phyloP scores from a whole-genome alignment of 192 early-diverging fungal genomes.

The Linderina pennispora region DNA sequence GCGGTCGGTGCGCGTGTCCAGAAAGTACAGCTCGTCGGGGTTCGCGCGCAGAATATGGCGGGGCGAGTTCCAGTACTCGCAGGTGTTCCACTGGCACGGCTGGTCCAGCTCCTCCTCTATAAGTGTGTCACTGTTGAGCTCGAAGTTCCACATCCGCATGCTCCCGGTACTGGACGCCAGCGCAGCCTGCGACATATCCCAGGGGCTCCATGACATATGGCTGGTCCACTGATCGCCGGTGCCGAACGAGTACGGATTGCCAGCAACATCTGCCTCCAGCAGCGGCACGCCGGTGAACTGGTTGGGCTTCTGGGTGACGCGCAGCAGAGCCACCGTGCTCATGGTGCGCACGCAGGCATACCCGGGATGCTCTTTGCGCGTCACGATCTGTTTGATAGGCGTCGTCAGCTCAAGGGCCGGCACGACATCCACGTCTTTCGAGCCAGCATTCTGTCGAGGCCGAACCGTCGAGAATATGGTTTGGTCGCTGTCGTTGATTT shows the following conservation, averaged over 20 bases:
- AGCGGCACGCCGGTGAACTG: background rate
- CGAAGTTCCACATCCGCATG: slow-evolving; percentile 32
- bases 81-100: slow-evolving; percentile 32
- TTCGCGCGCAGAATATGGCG: slow-evolving; percentile 26
- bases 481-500: background rate
- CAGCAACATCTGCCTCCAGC: slow-evolving; percentile 6
- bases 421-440: background rate
- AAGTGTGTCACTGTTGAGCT: background rate
- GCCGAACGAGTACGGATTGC: slow-evolving; percentile 18
- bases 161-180: slow-evolving; percentile 27
- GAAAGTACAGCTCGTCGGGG: slow-evolving; percentile 8
- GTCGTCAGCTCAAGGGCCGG: slow-evolving; percentile 32
- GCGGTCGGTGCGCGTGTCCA: slow-evolving; percentile 15
- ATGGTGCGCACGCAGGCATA: slow-evolving; percentile 35
- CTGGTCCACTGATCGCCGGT: slow-evolving; percentile 28
- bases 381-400: slow-evolving; percentile 20
- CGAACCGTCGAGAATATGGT: too few relatives aligned
- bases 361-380: slow-evolving; percentile 10
- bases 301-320: slow-evolving; percentile 6
- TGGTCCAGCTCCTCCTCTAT: too few relatives aligned
- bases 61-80: slow-evolving; percentile 40
- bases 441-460: too few relatives aligned
- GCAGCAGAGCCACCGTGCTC: slow-evolving; percentile 22
- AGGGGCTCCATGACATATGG: slow-evolving; percentile 33
- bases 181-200: slow-evolving; percentile 20